A percentile compares a stretch with the other conserved stretches of the same genome.
Conservation (phyloP, 192 early-diverging fungal species). For the Backusella sp. region DNA sequence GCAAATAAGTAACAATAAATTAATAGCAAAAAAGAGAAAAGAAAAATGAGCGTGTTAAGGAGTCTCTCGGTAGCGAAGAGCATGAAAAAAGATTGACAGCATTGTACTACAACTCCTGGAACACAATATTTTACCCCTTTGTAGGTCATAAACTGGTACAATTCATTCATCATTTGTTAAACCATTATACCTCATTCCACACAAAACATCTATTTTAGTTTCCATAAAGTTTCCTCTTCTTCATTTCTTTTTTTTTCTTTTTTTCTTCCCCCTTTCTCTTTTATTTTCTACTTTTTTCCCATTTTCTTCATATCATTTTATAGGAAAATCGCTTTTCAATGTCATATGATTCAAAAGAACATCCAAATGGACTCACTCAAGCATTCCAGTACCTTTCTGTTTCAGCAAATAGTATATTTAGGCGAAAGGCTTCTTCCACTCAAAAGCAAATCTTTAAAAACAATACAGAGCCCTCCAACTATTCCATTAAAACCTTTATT, state of each 20-base stretch:
- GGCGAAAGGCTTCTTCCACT: neutral
- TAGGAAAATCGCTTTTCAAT: neutral
- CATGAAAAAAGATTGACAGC: neutral
- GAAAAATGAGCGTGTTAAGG: neutral
- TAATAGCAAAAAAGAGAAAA: neutral
- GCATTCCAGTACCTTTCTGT: conserved; percentile 6
- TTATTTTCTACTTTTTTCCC: neutral
- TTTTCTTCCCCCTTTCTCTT: neutral
- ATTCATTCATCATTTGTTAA: neutral
- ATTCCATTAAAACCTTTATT: neutral
- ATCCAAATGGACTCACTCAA: neutral
- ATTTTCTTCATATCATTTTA: neutral
- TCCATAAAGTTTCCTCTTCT: neutral
- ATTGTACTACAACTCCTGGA: neutral
- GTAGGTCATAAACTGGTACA: neutral
- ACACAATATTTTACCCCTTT: neutral
- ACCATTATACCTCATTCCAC: neutral
- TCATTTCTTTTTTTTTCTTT: neutral
- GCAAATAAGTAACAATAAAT: neutral
- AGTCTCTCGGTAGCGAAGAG: neutral
- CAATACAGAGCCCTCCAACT: neutral
- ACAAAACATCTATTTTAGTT: neutral
- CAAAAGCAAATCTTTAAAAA: neutral
- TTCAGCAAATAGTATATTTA: conserved; percentile 13
- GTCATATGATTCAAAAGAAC: neutral